Percentiles rank a stretch among this genome's conserved stretches.
Evolutionary conservation across 805 yeast species (phyloP).

Genomic region (Zygoascus flipseniorum): DNA sequence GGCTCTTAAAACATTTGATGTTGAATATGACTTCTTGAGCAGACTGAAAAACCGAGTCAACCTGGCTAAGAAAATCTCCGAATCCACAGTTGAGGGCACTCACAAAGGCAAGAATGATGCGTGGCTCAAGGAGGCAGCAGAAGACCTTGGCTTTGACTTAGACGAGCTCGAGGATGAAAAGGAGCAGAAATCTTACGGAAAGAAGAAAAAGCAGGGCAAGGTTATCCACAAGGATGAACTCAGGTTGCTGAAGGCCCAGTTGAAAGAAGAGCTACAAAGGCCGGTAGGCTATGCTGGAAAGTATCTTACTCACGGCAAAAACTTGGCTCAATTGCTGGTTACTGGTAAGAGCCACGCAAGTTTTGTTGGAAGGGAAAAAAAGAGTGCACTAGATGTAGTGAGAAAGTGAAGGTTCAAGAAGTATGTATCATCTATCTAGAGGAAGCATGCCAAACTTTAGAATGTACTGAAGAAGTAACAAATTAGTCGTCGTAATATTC

Average conservation of each 20-base stretch:
- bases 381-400: constrained; percentile 51
- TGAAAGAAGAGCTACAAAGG: constrained; percentile 44
- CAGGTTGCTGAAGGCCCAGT: constrained; percentile 39
- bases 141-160: constrained; percentile 78
- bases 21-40: constrained; percentile 64
- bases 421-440: neutral
- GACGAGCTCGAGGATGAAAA: constrained; percentile 39
- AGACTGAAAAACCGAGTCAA: constrained; percentile 63
- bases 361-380: constrained; percentile 61
- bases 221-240: constrained; percentile 36
- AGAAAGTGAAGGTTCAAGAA: neutral
- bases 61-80: constrained; percentile 69
- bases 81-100: constrained; percentile 52
- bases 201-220: constrained; percentile 34
- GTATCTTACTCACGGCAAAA: constrained; percentile 65
- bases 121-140: constrained; percentile 89
- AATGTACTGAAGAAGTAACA: neutral
- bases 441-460: neutral
- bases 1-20: constrained; percentile 57
- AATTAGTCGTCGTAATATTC: constrained; percentile 42
- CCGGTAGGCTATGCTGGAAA: constrained; percentile 53
- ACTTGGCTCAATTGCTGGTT: constrained; percentile 68
- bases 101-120: constrained; percentile 43
- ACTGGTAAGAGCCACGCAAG: constrained; percentile 57
- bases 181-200: constrained; percentile 47